These are phyloP conservation scores for Penicillium aurantiogriseum DNA, from an alignment of 2,329 filamentous ascomycete species.

Conservation along the genomic window DNA sequence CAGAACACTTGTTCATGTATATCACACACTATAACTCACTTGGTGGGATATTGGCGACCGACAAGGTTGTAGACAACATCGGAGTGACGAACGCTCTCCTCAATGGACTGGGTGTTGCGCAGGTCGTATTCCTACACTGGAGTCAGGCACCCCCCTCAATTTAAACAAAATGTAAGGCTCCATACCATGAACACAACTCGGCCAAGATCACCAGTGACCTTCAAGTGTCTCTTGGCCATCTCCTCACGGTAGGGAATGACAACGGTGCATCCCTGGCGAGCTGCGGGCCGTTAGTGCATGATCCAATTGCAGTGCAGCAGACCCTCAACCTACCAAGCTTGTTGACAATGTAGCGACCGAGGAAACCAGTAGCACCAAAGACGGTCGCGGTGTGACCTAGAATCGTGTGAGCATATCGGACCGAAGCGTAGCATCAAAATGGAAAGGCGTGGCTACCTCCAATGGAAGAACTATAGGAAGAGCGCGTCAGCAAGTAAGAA, in stretches of 20 bases:
- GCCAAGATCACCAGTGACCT: constrained; percentile 91
- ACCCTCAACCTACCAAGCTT: constrained; percentile 64
- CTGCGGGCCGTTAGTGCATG: constrained; percentile 50
- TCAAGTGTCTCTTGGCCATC: constrained; percentile 95
- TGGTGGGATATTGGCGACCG: constrained; percentile 92
- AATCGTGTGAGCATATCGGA: constrained; percentile 29
- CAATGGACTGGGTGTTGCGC: constrained; percentile 89
- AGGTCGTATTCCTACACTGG: constrained; percentile 79
- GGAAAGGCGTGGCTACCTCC: constrained; percentile 62
- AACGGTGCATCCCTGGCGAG: constrained; percentile 89
- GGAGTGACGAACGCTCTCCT: constrained; percentile 93
- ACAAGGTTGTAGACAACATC: constrained; percentile 97
- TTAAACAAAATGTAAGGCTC: not conserved
- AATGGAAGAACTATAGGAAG: constrained; percentile 66
- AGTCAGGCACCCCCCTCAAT: not conserved
- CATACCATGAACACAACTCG: constrained; percentile 78
- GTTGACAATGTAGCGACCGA: constrained; percentile 97
- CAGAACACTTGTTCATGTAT: constrained; percentile 27
- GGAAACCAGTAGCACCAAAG: constrained; percentile 93
- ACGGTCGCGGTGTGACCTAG: constrained; percentile 93
- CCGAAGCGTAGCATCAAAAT: constrained; percentile 16
- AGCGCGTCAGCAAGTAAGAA: constrained; percentile 23
- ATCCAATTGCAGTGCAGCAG: not conserved
- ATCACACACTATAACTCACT: constrained; percentile 55
- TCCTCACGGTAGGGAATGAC: constrained; percentile 93